Percentiles rank a stretch among this genome's conserved stretches.
These are phyloP conservation scores for Thelonectria blattea DNA, from an alignment of 2,329 filamentous ascomycete species.

Conservation along the genomic window DNA sequence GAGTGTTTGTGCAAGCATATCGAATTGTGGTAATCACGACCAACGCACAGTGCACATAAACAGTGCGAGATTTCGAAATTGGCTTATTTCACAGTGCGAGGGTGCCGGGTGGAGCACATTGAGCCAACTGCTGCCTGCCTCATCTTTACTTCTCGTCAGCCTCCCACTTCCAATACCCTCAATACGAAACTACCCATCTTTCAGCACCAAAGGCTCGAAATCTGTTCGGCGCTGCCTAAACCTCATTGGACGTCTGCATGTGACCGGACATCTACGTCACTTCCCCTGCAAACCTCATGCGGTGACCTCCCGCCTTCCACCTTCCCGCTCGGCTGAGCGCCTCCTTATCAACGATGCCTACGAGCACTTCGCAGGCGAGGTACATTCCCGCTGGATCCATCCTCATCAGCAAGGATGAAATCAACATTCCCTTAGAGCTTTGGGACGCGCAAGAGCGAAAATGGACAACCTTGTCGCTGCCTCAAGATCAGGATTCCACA, in stretches of 20 bases:
- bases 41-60: not conserved
- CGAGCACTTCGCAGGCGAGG: slow-evolving; percentile 12
- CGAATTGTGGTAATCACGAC: not conserved
- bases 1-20: no score
- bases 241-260: not conserved
- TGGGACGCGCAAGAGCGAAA: slow-evolving; percentile 19
- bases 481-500: slow-evolving; percentile 20
- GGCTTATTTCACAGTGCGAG: not conserved
- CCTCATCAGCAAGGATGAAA: slow-evolving; percentile 35
- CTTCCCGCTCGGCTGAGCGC: not conserved
- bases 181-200: not conserved
- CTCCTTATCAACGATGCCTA: slow-evolving; percentile 25
- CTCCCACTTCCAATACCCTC: not conserved
- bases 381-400: slow-evolving; percentile 53
- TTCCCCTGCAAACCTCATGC: not conserved
- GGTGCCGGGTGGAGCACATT: not conserved
- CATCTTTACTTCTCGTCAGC: not conserved
- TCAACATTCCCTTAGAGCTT: slow-evolving; percentile 16
- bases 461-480: slow-evolving; percentile 41
- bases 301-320: not conserved
- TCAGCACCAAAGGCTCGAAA: not conserved
- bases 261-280: not conserved
- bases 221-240: not conserved
- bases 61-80: not conserved
- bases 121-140: not conserved